These are phyloP conservation scores for Candida saitoana DNA, from an alignment of 805 yeast genomes.

Conservation along the genomic window DNA sequence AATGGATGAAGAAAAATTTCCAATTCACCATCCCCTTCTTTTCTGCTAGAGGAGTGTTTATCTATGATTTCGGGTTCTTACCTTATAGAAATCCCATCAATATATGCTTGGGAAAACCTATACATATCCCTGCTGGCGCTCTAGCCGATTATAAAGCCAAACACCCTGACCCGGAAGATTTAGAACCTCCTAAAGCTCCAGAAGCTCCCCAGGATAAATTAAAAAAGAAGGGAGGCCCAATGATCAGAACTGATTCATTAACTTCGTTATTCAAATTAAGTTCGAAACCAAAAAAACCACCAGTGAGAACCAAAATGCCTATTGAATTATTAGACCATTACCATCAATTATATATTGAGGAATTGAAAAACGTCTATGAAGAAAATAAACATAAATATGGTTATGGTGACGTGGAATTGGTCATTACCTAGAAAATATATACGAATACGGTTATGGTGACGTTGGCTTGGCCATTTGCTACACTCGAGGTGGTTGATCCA, in stretches of 20 bases:
- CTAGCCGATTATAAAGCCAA: slow-evolving; percentile 26
- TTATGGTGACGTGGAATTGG: slow-evolving; percentile 45
- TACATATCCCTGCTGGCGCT: slow-evolving; percentile 47
- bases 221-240: neutral
- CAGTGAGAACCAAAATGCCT: slow-evolving; percentile 29
- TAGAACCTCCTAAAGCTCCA: slow-evolving; percentile 5
- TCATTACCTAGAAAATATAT: no score
- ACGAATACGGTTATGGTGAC: no score
- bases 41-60: slow-evolving; percentile 88
- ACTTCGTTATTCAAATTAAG: slow-evolving; percentile 25
- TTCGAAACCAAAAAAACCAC: slow-evolving; percentile 12
- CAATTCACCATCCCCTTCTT: slow-evolving; percentile 90
- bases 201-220: slow-evolving; percentile 2
- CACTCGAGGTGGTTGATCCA: no score
- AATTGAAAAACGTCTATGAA: slow-evolving; percentile 58
- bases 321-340: slow-evolving; percentile 55
- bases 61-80: slow-evolving; percentile 85
- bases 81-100: slow-evolving; percentile 82
- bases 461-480: no score
- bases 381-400: slow-evolving; percentile 58
- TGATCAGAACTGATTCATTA: slow-evolving; percentile 19
- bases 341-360: slow-evolving; percentile 67
- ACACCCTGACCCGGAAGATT: slow-evolving; percentile 26
- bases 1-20: slow-evolving; percentile 62
- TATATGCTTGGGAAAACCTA: slow-evolving; percentile 70